Base-by-base conservation (phyloP, 2,329 filamentous ascomycete genomes). In the Penicillium sclerotigenum region DNA sequence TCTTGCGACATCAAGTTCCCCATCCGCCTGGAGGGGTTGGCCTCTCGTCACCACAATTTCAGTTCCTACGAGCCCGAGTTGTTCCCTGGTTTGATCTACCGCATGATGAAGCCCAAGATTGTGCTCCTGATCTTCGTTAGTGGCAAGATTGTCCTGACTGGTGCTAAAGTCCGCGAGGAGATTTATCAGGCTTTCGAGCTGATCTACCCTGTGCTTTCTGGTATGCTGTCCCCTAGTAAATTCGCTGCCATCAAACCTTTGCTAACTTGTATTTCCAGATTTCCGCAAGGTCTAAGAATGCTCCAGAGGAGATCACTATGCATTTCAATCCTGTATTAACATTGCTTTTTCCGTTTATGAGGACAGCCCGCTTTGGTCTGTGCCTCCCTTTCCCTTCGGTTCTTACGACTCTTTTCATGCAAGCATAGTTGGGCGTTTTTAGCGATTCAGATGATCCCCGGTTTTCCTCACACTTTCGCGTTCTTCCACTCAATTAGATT, bases 31-130 rank as follows among this genome's bases (percentile, higher is more conserved):
- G 94, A 97, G 75, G 94, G 94, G 78, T 81, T 99, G 73, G 94
- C 94, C 16, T 94, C 89, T 66, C 91, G 92, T 78, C 94, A 99
- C 83, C 93, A 97, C 83, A 96, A 96, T 80, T 99, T 97, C 86
- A 95, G 90, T 78, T 97, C 92, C 56, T 99, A 99, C 77, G 94
- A 99, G 77, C 94, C 94, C 65, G 94, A 99, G 74, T 77, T 99
- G 75, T 99, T 97, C 84, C 94, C 94, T 71, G 94, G 94, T 85
- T 87, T 99, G 50, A 99, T 99, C 79, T 99, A 99, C 80, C 91
- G 94, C 75, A 99, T 99, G 94, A 97, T 97, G 83, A 97, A 97
- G 83, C 94, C 94, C 20, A 97, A 97, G 86, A 96, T 97, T 66
- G 93, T 97, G 52, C 86, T 97, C 26, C 81, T 97, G 72, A 97